These are phyloP conservation scores for Bremia lactucae DNA, from an alignment of 352 stramenopile genomes.

Conservation along the genomic window DNA sequence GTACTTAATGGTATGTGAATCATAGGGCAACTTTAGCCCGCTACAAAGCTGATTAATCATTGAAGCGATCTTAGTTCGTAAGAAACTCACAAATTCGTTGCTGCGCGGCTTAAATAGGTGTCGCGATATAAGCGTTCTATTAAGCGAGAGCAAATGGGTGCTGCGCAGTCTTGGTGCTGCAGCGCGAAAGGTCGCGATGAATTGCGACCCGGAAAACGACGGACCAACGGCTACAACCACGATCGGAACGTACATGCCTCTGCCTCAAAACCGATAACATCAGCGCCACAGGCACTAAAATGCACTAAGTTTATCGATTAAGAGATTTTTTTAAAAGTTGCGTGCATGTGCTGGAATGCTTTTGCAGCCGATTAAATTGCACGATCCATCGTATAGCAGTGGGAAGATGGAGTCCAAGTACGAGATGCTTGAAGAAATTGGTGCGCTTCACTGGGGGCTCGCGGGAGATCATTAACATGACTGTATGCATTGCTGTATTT, in stretches of 20 bases:
- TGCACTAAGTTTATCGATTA: background rate
- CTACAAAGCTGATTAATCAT: too few species aligned
- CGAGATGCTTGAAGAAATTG: slow-evolving; percentile 73
- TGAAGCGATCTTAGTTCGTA: too few species aligned
- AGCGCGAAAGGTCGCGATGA: slow-evolving; percentile 27
- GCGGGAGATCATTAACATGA: too few species aligned
- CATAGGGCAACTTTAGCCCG: too few species aligned
- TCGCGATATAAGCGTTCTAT: too few species aligned
- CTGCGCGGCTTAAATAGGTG: too few species aligned
- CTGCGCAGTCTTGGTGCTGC: slow-evolving; percentile 43
- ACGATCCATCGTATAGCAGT: slow-evolving; percentile 53
- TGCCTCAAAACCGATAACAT: slow-evolving; percentile 17
- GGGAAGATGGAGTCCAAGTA: slow-evolving; percentile 77
- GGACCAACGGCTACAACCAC: slow-evolving; percentile 33
- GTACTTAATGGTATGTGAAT: too few species aligned
- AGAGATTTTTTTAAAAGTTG: background rate
- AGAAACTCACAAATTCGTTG: too few species aligned
- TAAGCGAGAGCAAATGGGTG: slow-evolving; percentile 27
- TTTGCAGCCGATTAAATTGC: slow-evolving; percentile 57
- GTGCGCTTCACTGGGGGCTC: too few species aligned
- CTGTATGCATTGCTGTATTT: background rate
- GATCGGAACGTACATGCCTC: slow-evolving; percentile 19
- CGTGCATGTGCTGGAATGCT: background rate
- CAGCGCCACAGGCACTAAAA: slow-evolving; percentile 23
- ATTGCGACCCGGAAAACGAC: slow-evolving; percentile 33